Evolutionary conservation across 495 filamentous ascomycete species (phyloP), one percentile per base, ranked within the genome.

Genomic region (Trichoderma orchidacearum): DNA sequence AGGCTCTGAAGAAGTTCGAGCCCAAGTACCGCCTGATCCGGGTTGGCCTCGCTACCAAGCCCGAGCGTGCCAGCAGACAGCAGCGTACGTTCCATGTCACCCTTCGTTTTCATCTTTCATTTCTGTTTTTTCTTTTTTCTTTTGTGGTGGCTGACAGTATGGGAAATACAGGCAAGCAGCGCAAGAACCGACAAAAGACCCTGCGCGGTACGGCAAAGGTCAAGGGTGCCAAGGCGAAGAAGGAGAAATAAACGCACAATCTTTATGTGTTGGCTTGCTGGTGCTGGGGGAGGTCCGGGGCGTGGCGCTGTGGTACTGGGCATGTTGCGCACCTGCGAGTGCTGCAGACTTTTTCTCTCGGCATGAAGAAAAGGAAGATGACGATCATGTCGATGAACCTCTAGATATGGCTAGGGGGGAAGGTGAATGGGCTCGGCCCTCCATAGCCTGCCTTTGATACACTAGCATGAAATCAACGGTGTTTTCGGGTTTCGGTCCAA

Each of bases 1-100:
- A 97, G 81, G 88, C 88, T 64, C 82, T 97, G 83, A 97, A 96
- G 87, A 96, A 96, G 78, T 99, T 97, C 75, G 94, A 99, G 86
- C 94, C 94, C 64, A 86, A 87, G 76, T 97, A 95, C 85, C 84
- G 93, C 72, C 82, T 95, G 58, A 84, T 97, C 74, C 84, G 94
- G 65, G 85, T 94, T 71, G 93, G 93, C 66, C 80, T 85, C 59
- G 91, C 89, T 61, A 75, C 69, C 67, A 97, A 97, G 88, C 80
- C 90, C 71, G 94, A 99, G 85, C 89, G 89, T 79, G 79, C 94
- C 62, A 87, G 83, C 78, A 84, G 94, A 80, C 93, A 99, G 78
- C 94, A 99, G 75, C 90, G 93, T 98, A 93, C 68, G 94, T 94
- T 61, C 28, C 18, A 15, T 17, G n/a, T n/a, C n/a, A n/a, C n/a